phyloP scores from a whole-genome alignment of 805 yeast genomes.

The Zygoascus flipseniorum region DNA sequence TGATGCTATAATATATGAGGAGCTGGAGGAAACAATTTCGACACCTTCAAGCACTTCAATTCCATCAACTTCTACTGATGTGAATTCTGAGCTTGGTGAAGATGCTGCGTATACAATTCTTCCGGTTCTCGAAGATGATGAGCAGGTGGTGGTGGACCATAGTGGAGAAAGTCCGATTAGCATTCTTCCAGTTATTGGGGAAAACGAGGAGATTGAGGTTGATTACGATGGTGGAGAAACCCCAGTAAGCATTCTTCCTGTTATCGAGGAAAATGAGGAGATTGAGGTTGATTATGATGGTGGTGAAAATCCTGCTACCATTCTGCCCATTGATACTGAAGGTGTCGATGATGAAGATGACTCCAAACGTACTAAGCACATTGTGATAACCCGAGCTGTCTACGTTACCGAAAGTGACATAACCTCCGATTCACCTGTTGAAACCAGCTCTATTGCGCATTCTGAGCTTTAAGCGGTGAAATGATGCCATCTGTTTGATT shows the following conservation, averaged over 20 bases:
- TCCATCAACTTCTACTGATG: not conserved
- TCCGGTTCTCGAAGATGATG: not conserved
- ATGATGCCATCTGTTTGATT: not conserved
- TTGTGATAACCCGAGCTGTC: not conserved
- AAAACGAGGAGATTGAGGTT: not conserved
- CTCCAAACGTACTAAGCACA: not conserved
- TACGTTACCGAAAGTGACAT: not conserved
- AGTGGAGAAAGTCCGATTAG: not conserved
- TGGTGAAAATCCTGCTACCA: not conserved
- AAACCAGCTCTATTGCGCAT: not conserved
- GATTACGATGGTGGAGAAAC: not conserved
- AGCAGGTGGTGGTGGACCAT: not conserved
- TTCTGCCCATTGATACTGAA: not conserved
- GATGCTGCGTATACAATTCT: not conserved
- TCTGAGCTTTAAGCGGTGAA: not conserved
- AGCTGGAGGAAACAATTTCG: conserved; percentile 12
- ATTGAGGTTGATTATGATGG: not conserved
- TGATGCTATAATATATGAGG: conserved; percentile 20
- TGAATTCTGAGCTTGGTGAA: conserved; percentile 2
- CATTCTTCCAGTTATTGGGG: not conserved
- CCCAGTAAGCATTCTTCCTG: not conserved
- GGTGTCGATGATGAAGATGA: conserved; percentile 2
- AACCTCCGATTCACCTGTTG: not conserved
- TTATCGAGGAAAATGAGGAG: conserved; percentile 1
- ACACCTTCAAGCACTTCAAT: conserved; percentile 4